Evolutionary conservation across 208 protist species (phyloP), one percentile per base, ranked within the genome.

Genomic region (Phytomonas francai): DNA sequence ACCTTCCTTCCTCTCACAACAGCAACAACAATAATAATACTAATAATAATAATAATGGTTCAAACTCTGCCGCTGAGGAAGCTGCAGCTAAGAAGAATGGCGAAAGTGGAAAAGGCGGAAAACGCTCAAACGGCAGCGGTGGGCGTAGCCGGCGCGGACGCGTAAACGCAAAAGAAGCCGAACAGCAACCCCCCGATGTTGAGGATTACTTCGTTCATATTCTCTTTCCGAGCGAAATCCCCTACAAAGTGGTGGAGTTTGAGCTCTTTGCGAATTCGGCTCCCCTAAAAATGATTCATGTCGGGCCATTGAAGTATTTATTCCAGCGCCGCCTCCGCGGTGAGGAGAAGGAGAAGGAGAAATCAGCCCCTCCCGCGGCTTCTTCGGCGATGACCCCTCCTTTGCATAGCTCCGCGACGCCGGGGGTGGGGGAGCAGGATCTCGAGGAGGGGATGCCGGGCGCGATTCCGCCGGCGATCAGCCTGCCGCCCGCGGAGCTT

Each of bases 141-240:
- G 19, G 27, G 65, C 11, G 25, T 45, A 19, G 0, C 68, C 19
- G 25, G 32, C 2, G 67, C 34, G 32, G 74, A 25, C 33, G 69
- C 63, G 49, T 63, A 58, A 56, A 65, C 49, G 33, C 71, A 58
- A 59, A 82, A 73, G 70, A 72, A 68, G 58, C 67, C 68, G 71
- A 71, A 70, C 60, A 51, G 63, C 22, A 72, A 25, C 63, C 71
- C 22, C 71, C 67, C 22, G 84, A 90, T 61, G 74, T 85, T 45
- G 81, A 91, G 14, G 85, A 91, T 68, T 91, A 78, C 72, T 85
- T 91, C 30, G 73, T 92, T 9, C 79, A 87, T 73, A 73, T 84
- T 22, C 62, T 76, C 27, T 79, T 85, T 39, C 82, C 86, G 9
- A 6, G 51, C 11, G 75, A 73, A 5, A 68, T 80, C 29, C 31